Base-by-base conservation (phyloP, 495 filamentous ascomycete genomes). In the Neurospora tetraspora region DNA sequence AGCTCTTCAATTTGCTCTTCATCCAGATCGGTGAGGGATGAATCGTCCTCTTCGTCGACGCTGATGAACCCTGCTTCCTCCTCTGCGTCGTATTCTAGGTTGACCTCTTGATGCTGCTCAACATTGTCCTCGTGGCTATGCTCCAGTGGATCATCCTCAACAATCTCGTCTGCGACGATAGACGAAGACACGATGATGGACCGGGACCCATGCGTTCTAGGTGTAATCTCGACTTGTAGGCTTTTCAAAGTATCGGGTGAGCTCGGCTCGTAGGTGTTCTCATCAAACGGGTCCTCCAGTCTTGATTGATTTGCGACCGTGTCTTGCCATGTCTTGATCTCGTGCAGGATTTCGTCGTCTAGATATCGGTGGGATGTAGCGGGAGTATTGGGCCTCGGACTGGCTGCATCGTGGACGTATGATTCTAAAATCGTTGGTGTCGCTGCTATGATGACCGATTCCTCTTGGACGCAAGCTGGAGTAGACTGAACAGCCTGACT, bases 301-400 rank as follows among this genome's bases (percentile, higher is more conserved):
- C 27, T 3, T 9, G 53, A 1, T 18, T 65, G 23, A 4, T 34
- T 65, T 34, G 23, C 53, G 53, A 65, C 14, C 1, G 5, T 18
- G 3, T 65, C 37, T n/a, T 73, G 73, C 77, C 76, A 79, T 9
- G 45, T 23, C 43, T 59, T n/a, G 9, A 80, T 72, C 4, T 77
- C 61, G 8, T 39, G 7, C 31, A 75, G 20, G 0, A 65, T 23
- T 1, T 74, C 71, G 14, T 70, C 45, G 37, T 78, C 74, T 3
- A 77, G 23, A 18, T 74, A 75, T 18, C 7, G 61, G 10, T 42
- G 68, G 1, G 71, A 27, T 3, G 20, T 47, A 23, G 40, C 2
- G 45, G 27, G 53, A 34, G 12, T 61, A 8, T 1, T 59, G 2
- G 47, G 11, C 20, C 11, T 59, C 12, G 53, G 5, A 4, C 27